Evolutionary conservation across 768 basidiomycete genomes (phyloP), one percentile per base, ranked within the genome.

Genomic region (Lactarius sanguifluus): DNA sequence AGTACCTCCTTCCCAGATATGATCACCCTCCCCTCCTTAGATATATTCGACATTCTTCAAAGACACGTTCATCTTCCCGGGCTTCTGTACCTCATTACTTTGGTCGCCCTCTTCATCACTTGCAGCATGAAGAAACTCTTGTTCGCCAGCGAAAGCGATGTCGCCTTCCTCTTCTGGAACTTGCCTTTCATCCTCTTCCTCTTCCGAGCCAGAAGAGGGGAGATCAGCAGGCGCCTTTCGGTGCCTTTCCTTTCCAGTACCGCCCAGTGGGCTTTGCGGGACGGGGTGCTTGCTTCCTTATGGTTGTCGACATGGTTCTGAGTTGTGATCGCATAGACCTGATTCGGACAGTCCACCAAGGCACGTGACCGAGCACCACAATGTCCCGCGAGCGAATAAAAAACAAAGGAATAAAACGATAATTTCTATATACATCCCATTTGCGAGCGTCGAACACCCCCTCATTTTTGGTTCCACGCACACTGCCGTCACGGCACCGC

Each of bases 161-260:
- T 71, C 70, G 7, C 81, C 85, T 57, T 83, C 84, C 64, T 80
- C 76, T 47, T 81, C 82, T 25, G 78, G 76, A 55, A 74, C 72
- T 55, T 76, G 72, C 64, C 72, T 63, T 58, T 74, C 71, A 65
- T 74, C 77, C 38, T 77, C 80, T 1, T 83, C 85, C 67, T 86
- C 83, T 57, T 84, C 82, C 10, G 50, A 52, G 54, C 88, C 88
- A 4, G 86, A 87, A 70, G 89, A 88, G 25, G 83, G 79, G 47
- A 78, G 76, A 30, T 85, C 85, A 1, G 78, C 79, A 40, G 78
- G 78, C 82, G 56, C 90, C 91, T 75, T 92, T 93, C 0, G 93
- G 93, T 0, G 87, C 91, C 71, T 93, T 92, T 63, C 94, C 94
- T 71, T 90, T 91, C 87, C 92, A 92, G 76, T 96, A 96, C 3